Base-by-base conservation (phyloP, 1,139 yeast genomes). In the Suhomyces atakaporum region DNA sequence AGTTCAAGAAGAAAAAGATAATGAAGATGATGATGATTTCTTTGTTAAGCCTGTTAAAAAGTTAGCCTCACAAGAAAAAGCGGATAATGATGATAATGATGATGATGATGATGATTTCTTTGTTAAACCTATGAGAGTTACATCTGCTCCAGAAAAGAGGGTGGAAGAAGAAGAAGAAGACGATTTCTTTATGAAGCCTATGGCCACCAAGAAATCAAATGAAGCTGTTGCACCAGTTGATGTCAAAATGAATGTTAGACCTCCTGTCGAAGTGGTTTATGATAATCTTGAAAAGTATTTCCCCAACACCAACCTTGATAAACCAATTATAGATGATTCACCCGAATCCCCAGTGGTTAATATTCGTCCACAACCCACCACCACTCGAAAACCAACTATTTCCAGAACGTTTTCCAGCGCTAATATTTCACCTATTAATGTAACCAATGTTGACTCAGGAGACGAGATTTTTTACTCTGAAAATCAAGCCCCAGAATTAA, bases 211-310 rank as follows among this genome's bases (percentile, higher is more conserved):
- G 14, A n/a, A 24, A 12, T n/a, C 26, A n/a, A 24, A n/a, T n/a
- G 23, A 42, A 44, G 18, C 18, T 4, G 16, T 10, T 27, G 5
- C 15, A 5, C 26, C n/a, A 12, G 22, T 19, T n/a, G 30, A 16
- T 16, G 30, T 18, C 13, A 37, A 29, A 32, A 68, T 70, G 75
- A 54, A 49, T 8, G 83, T 92, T 5, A 79, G 98, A 55, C 99
- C 99, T 2, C 90, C 98, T 0, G 84, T 96, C 1, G 97, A 92
- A 53, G 95, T 86, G 33, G 84, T 94, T 25, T 92, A 89, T 55
- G 88, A 89, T 40, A 89, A 94, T 53, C 74, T 94, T 49, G 98
- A 92, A 51, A 77, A 79, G 52, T 94, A 87, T 58, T 94, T 94
- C 69, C 98, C 98, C 0, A 75, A 86, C 49, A 83, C 97, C 0